These are phyloP conservation scores for Botrytis hyacinthi DNA, from an alignment of 2,329 filamentous ascomycete genomes.

Conservation along the genomic window DNA sequence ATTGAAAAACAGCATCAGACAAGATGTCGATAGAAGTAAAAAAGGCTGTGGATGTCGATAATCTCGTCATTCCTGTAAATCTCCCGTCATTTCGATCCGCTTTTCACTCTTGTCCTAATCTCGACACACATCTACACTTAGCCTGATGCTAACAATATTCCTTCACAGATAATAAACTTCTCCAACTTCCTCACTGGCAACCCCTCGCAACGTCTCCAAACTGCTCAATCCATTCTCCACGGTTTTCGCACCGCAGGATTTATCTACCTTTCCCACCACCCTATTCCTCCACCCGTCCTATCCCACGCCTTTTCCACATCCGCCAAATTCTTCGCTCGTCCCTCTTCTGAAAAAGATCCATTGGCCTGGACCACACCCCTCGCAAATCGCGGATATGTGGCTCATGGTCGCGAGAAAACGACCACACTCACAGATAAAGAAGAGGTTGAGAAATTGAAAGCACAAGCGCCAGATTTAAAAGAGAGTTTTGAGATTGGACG, in stretches of 20 bases:
- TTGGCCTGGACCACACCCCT: conserved; percentile 70
- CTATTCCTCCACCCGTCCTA: conserved; percentile 60
- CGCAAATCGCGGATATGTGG: conserved; percentile 72
- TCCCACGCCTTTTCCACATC: conserved; percentile 64
- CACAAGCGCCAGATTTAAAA: conserved; percentile 60
- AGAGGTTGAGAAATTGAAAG: conserved; percentile 50
- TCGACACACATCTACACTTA: conserved; percentile 9
- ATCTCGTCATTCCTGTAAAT: conserved; percentile 55
- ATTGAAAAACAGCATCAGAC: background rate
- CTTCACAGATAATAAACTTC: conserved; percentile 71
- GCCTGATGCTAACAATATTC: background rate
- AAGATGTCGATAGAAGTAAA: conserved; percentile 21
- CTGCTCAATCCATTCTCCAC: conserved; percentile 69
- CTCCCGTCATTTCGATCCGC: background rate
- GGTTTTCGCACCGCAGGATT: conserved; percentile 88
- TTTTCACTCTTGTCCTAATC: conserved; percentile 14
- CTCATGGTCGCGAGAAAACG: conserved; percentile 39
- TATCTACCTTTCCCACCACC: conserved; percentile 81
- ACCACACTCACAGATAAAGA: conserved; percentile 27
- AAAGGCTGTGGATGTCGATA: conserved; percentile 48
- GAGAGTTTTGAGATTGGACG: conserved; percentile 65
- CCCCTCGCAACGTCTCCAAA: conserved; percentile 56
- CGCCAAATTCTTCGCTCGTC: conserved; percentile 66
- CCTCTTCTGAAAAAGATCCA: conserved; percentile 57
- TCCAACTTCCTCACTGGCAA: conserved; percentile 66